phyloP scores from a whole-genome alignment of 2,329 filamentous ascomycete genomes.

The Purpureocillium takamizusanense region DNA sequence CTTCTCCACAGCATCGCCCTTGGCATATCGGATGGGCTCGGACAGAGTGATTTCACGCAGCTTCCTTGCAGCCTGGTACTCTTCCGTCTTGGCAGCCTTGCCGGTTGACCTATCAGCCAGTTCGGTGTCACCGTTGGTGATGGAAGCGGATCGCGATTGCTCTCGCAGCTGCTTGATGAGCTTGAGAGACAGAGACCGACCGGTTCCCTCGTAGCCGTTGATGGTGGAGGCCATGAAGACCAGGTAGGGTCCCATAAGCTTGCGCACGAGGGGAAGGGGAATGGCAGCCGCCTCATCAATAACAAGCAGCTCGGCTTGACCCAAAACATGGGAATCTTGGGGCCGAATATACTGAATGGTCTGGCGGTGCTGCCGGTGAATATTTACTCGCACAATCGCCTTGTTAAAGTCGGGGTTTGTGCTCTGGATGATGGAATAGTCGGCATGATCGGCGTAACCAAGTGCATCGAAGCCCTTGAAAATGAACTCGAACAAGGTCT shows the following conservation, averaged over 20 bases:
- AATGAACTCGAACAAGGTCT: conserved; percentile 95
- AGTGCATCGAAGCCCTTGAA: conserved; percentile 97
- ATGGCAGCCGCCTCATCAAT: conserved; percentile 98
- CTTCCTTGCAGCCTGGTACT: conserved; percentile 61
- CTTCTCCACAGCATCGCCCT: conserved; percentile 84
- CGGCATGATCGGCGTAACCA: conserved; percentile 86
- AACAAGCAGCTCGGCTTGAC: conserved; percentile 88
- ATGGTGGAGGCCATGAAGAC: conserved; percentile 99
- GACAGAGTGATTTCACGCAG: conserved; percentile 86
- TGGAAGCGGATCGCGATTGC: conserved; percentile 63
- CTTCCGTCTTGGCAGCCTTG: conserved; percentile 55
- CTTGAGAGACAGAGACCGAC: conserved; percentile 88
- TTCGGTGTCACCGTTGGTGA: conserved; percentile 49
- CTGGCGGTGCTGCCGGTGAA: conserved; percentile 89
- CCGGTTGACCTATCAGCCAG: conserved; percentile 74
- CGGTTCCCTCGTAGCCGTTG: conserved; percentile 96
- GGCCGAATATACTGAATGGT: conserved; percentile 98
- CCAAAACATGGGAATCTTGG: conserved; percentile 88
- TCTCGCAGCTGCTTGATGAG: conserved; percentile 95
- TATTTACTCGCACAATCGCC: conserved; percentile 92
- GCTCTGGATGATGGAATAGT: conserved; percentile 96
- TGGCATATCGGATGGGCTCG: conserved; percentile 90
- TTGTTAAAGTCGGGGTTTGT: conserved; percentile 99
- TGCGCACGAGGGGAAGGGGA: conserved; percentile 81
- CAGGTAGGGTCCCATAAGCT: conserved; percentile 91